Percentiles rank a stretch among this genome's conserved stretches.
phyloP scores from a whole-genome alignment of 768 basidiomycete species.

The Baorangia bicolor region DNA sequence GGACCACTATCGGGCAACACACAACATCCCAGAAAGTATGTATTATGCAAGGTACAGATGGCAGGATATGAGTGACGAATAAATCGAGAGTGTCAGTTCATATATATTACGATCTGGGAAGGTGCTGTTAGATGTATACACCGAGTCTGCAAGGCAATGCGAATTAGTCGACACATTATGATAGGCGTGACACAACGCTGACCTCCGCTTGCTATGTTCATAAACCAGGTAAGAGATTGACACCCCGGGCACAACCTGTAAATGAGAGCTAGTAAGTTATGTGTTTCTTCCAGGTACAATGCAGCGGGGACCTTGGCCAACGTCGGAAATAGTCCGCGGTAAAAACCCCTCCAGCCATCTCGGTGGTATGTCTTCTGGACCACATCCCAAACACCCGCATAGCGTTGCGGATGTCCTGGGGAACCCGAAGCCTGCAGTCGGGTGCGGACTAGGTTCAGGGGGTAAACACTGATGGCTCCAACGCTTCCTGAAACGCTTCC shows the following conservation, averaged over 20 bases:
- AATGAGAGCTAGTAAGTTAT: conserved; percentile 6
- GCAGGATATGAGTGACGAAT: conserved; percentile 22
- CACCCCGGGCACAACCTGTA: conserved; percentile 89
- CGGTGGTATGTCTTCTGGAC: conserved; percentile 71
- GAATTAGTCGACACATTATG: conserved; percentile 1
- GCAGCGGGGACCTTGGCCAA: conserved; percentile 71
- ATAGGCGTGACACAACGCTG: conserved; percentile 20
- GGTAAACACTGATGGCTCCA: conserved; percentile 92
- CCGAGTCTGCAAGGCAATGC: conserved; percentile 48
- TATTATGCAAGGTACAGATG: conserved; percentile 29
- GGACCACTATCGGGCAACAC: not conserved
- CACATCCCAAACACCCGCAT: conserved; percentile 88
- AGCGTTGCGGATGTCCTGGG: conserved; percentile 88
- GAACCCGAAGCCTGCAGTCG: conserved; percentile 96
- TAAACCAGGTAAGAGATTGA: conserved; percentile 97
- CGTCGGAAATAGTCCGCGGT: conserved; percentile 88
- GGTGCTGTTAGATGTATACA: conserved; percentile 38
- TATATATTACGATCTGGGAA: conserved; percentile 20
- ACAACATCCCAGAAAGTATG: conserved; percentile 17
- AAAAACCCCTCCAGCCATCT: conserved; percentile 94
- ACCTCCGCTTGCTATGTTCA: conserved; percentile 82
- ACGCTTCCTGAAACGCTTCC: conserved; percentile 93
- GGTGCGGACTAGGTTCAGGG: conserved; percentile 88
- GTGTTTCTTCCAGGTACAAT: not conserved
- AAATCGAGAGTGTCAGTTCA: conserved; percentile 26